These are phyloP conservation scores for Kwoniella sp. DNA, from an alignment of 768 basidiomycete genomes.

Conservation along the genomic window DNA sequence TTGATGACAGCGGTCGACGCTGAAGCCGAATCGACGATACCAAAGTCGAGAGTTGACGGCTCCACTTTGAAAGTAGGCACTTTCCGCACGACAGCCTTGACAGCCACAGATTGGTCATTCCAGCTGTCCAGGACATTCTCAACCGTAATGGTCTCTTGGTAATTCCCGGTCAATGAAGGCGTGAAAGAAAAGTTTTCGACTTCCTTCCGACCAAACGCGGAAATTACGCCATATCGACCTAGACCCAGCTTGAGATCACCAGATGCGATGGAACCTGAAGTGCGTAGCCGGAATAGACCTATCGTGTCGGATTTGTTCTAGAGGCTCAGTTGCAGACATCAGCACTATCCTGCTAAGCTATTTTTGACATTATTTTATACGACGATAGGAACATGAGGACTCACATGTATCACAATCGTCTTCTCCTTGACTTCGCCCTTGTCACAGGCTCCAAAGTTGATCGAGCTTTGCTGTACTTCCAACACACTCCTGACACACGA, in stretches of 20 bases:
- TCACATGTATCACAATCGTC: slow-evolving; percentile 49
- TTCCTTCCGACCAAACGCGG: slow-evolving; percentile 51
- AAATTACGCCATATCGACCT: slow-evolving; percentile 53
- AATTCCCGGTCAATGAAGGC: slow-evolving; percentile 49
- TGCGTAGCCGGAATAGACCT: slow-evolving; percentile 51
- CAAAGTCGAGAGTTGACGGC: slow-evolving; percentile 40
- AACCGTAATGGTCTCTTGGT: slow-evolving; percentile 49
- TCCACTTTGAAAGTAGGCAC: slow-evolving; percentile 49
- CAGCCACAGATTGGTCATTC: slow-evolving; percentile 48
- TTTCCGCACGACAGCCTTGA: slow-evolving; percentile 54
- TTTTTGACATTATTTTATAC: not conserved
- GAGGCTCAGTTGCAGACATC: not conserved
- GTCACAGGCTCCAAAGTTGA: slow-evolving; percentile 54
- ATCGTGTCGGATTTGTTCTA: slow-evolving; percentile 53
- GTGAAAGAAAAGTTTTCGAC: slow-evolving; percentile 51
- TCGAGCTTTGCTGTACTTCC: slow-evolving; percentile 52
- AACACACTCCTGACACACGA: slow-evolving; percentile 45
- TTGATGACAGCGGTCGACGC: not conserved
- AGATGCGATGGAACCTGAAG: slow-evolving; percentile 51
- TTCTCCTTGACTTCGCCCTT: slow-evolving; percentile 52
- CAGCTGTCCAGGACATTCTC: slow-evolving; percentile 50
- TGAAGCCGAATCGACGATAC: slow-evolving; percentile 15
- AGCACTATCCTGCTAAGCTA: not conserved
- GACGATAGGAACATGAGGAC: not conserved
- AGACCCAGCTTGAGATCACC: slow-evolving; percentile 52